Evolutionary conservation across 192 early-diverging fungal genomes (phyloP).

Genomic region (Coemansia sp.): DNA sequence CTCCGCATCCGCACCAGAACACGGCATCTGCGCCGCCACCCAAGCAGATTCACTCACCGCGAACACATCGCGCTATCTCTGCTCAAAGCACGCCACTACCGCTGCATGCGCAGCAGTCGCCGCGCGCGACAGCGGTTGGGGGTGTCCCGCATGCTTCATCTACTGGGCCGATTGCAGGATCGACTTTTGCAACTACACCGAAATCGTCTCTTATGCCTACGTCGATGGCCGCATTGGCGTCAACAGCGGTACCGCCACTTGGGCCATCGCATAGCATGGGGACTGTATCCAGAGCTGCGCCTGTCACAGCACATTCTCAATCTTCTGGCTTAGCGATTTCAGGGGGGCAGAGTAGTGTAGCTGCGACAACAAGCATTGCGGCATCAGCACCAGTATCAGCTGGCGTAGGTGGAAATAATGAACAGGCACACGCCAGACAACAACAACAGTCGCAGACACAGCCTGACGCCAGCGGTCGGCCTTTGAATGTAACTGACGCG

Average conservation of each 20-base stretch:
- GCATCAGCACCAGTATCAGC: conserved; percentile 5
- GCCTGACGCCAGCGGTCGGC: conserved; percentile 27
- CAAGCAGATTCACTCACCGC: conserved; percentile 38
- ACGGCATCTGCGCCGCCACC: conserved; percentile 41
- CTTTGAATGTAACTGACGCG: conserved; percentile 81
- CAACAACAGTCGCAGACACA: conserved; percentile 20
- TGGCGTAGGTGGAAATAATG: neutral
- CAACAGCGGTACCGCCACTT: conserved; percentile 16
- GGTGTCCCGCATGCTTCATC: conserved; percentile 3
- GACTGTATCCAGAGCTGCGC: conserved; percentile 4
- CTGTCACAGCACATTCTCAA: conserved; percentile 4
- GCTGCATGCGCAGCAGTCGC: conserved; percentile 23
- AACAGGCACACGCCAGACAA: neutral
- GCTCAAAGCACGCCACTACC: conserved; percentile 33
- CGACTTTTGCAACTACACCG: conserved; percentile 17
- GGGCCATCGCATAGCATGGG: conserved; percentile 19
- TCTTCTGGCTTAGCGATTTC: conserved; percentile 15
- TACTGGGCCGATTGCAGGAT: conserved; percentile 6
- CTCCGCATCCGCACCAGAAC: conserved; percentile 39
- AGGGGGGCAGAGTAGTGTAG: neutral
- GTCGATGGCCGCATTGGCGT: neutral
- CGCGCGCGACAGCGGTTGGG: conserved; percentile 7
- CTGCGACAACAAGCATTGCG: neutral
- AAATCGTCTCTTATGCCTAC: conserved; percentile 3
- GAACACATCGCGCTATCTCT: conserved; percentile 34